phyloP scores from a whole-genome alignment of 192 early-diverging fungal species.

The Anaeromyces robustus region DNA sequence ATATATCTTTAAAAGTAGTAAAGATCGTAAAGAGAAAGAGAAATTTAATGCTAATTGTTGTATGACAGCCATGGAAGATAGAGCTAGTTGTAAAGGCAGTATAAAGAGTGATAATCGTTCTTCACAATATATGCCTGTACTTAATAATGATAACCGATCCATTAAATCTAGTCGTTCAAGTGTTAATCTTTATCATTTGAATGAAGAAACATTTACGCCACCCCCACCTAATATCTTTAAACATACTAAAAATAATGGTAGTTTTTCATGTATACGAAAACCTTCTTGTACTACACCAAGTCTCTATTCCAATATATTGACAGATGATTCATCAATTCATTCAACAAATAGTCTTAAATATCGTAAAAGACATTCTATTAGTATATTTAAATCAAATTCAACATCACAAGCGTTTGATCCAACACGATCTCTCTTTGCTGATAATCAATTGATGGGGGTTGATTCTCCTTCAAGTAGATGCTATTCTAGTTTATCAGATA shows the following conservation, averaged over 20 bases:
- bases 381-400: neutral
- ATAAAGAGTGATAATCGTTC: neutral
- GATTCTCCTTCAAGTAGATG: neutral
- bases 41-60: neutral
- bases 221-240: neutral
- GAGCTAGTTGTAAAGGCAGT: too few species aligned
- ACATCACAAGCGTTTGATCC: neutral
- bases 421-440: neutral
- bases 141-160: neutral
- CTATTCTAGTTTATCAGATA: neutral
- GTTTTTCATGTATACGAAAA: neutral
- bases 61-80: neutral
- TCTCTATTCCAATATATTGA: too few species aligned
- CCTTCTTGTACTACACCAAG: neutral
- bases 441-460: neutral
- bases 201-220: neutral
- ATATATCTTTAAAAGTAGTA: neutral
- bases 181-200: neutral
- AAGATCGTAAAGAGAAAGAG: neutral
- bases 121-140: neutral
- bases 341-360: neutral
- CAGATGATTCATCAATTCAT: neutral
- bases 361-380: neutral
- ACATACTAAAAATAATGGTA: neutral
- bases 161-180: neutral